Evolutionary conservation across 345 rosid species (phyloP), one percentile per base, ranked within the genome.

Genomic region (Geranium brycei): DNA sequence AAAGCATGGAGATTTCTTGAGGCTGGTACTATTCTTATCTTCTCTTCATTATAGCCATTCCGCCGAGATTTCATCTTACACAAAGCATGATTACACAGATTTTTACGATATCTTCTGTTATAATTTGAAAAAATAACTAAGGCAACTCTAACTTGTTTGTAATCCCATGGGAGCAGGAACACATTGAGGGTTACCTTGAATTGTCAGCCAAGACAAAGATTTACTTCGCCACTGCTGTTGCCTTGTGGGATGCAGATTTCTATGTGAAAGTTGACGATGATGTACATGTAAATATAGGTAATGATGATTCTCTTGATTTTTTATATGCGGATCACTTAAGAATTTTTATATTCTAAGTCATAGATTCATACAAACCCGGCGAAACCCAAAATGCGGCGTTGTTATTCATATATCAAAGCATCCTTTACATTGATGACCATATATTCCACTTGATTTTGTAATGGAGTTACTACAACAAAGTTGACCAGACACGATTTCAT

Each of bases 201-300:
- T 68, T 92, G 74, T 92, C 99, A 53, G 90, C 97, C 62, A 92
- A 90, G 80, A 92, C 99, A 18, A 92, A 83, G 85, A 66, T 71
- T 67, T 90, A 87, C 77, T 93, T 93, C 15, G 85, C 91, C 16
- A 82, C 96, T 2, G 99, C 97, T 64, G 88, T 82, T 65, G 81
- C 95, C 40, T 62, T 86, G 74, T 90, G 99, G 99, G 88, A 93
- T 80, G 97, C 99, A 8, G 97, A 93, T 72, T 90, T 93, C 74
- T 93, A 87, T 62, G 95, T 93, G 72, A 93, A 93, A 81, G 97
- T 87, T 32, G 99, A 93, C 68, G 99, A 93, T 71, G 97, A 93
- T 71, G 95, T 93, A 32, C 99, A 93, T 76, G 97, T 93, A 66
- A 93, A 90, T 68, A 87, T 90, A 82, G 99, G 99, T 93, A 77